These are phyloP conservation scores for Ilex asprella DNA, from an alignment of 257 asterid species.

Conservation along the genomic window DNA sequence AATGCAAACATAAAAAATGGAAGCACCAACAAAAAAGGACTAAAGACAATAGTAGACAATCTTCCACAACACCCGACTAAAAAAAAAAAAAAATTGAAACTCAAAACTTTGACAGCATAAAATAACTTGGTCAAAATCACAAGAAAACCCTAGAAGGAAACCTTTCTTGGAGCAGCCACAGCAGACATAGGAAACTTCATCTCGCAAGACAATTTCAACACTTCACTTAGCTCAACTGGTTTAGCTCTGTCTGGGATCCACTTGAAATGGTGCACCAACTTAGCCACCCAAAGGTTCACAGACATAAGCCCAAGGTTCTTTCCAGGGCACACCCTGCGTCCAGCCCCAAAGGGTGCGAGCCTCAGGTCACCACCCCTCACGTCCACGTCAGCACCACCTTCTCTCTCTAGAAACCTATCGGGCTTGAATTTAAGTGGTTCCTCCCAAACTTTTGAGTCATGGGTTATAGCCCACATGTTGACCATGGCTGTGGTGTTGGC, in stretches of 20 bases:
- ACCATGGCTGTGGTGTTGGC: slow-evolving; percentile 50
- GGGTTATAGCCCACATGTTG: slow-evolving; percentile 62
- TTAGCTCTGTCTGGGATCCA: slow-evolving; percentile 21
- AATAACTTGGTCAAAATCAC: no score
- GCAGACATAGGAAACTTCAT: slow-evolving; percentile 49
- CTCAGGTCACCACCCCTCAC: slow-evolving; percentile 44
- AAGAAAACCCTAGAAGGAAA: no score
- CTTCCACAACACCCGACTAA: no score
- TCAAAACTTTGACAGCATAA: no score
- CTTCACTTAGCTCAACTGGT: slow-evolving; percentile 39
- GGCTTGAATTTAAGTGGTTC: slow-evolving; percentile 32
- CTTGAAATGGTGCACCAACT: slow-evolving; percentile 28
- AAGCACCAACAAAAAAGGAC: no score
- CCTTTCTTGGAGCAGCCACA: slow-evolving; percentile 10
- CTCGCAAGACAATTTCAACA: slow-evolving; percentile 55
- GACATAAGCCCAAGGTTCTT: slow-evolving; percentile 38
- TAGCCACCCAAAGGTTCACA: slow-evolving; percentile 52
- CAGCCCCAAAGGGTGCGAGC: slow-evolving; percentile 57
- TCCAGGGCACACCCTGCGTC: slow-evolving; percentile 58
- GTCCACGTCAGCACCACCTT: slow-evolving; percentile 25
- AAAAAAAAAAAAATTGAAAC: no score
- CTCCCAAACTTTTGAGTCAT: slow-evolving; percentile 30
- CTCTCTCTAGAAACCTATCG: slow-evolving; percentile 23
- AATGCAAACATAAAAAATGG: no score
- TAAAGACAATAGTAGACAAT: no score